Evolutionary conservation across 352 stramenopile genomes (phyloP).

Genomic region (Pythium aristosporum): DNA sequence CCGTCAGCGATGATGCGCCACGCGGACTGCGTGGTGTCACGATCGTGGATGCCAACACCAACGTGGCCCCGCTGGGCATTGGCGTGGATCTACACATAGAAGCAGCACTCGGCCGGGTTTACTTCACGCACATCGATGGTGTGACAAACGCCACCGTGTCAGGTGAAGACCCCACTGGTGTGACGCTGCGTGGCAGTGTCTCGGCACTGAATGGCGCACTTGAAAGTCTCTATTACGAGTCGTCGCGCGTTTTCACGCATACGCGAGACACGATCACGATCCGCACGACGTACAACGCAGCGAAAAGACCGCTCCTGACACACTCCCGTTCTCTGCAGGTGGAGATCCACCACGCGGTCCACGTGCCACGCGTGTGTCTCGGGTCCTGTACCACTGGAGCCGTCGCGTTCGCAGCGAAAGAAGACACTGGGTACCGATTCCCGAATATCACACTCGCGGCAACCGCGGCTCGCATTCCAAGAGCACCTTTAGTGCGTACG

Average conservation of each 20-base stretch:
- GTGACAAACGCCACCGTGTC: background rate
- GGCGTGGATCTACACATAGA: slow-evolving; percentile 4
- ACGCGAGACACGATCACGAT: slow-evolving; percentile 14
- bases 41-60: slow-evolving; percentile 20
- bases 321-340: slow-evolving; percentile 9
- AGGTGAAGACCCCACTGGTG: background rate
- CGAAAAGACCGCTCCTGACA: background rate
- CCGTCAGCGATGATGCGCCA: background rate
- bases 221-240: slow-evolving; percentile 10
- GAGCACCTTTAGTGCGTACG: background rate
- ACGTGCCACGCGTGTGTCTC: slow-evolving; percentile 32
- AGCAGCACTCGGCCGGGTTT: slow-evolving; percentile 4
- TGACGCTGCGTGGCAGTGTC: slow-evolving; percentile 14
- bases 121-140: slow-evolving; percentile 3
- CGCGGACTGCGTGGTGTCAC: slow-evolving; percentile 3
- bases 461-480: background rate
- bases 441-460: slow-evolving; percentile 27
- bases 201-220: slow-evolving; percentile 17
- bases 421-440: slow-evolving; percentile 50
- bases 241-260: slow-evolving; percentile 5
- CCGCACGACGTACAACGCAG: background rate
- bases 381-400: slow-evolving; percentile 10
- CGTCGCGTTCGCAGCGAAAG: slow-evolving; percentile 32
- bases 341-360: slow-evolving; percentile 27
- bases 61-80: background rate